Percentiles rank a stretch among this genome's conserved stretches.
phyloP scores from a whole-genome alignment of 305 asterid species.

The Solanum aculeatissimum region DNA sequence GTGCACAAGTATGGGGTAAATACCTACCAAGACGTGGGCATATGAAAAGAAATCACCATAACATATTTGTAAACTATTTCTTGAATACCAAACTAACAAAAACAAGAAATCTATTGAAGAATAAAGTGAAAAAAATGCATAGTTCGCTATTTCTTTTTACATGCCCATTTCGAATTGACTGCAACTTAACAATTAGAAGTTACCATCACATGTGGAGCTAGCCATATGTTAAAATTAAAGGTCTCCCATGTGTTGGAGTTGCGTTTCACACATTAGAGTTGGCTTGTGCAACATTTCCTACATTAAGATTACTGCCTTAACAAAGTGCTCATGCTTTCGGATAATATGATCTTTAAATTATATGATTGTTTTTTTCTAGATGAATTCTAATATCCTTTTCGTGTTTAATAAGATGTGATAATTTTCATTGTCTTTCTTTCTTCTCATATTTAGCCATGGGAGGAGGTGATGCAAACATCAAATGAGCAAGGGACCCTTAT shows the following conservation, averaged over 20 bases:
- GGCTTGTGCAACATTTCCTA: background rate
- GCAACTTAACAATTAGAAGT: background rate
- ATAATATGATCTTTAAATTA: background rate
- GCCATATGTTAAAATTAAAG: background rate
- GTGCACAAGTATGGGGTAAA: background rate
- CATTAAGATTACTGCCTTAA: background rate
- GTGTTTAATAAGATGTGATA: background rate
- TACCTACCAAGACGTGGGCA: background rate
- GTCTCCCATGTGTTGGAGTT: background rate
- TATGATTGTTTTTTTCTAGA: background rate
- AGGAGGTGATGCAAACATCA: conserved; percentile 43
- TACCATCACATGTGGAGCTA: background rate
- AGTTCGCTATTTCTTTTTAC: background rate
- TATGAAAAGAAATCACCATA: background rate
- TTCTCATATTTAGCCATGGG: conserved; percentile 44
- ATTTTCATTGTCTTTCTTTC: background rate
- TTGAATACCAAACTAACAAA: background rate
- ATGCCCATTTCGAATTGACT: background rate
- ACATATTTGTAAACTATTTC: background rate
- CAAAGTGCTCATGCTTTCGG: background rate
- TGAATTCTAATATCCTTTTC: background rate
- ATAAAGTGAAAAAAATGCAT: background rate
- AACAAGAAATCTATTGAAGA: background rate
- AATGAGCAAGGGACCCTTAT: conserved; percentile 44
- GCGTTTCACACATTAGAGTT: background rate